Evolutionary conservation across 202 grass and related monocot genomes (phyloP).

Genomic region (Cymbopogon flexuosus): DNA sequence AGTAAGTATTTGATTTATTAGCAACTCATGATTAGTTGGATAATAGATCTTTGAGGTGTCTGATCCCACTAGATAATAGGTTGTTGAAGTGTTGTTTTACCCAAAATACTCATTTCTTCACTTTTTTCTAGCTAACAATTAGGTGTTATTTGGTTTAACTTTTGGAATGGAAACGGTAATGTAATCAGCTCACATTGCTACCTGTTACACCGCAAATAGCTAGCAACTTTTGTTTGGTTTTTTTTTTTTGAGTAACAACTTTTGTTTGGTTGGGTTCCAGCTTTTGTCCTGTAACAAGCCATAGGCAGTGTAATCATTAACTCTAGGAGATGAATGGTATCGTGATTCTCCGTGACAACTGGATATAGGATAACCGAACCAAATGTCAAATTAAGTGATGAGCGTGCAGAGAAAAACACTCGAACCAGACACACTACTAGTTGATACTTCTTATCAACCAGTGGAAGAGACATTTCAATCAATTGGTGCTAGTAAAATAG

Average conservation of each 20-base stretch:
- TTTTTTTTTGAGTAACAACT: neutral
- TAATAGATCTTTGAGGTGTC: no score
- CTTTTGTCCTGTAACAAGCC: neutral
- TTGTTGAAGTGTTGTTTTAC: no score
- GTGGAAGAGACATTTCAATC: neutral
- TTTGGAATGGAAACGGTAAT: neutral
- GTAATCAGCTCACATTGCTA: neutral
- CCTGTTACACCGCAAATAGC: neutral
- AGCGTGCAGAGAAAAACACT: neutral
- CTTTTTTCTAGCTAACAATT: neutral
- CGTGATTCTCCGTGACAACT: neutral
- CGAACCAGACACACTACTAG: neutral
- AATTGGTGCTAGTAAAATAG: neutral
- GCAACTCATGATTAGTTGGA: no score
- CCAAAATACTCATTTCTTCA: no score
- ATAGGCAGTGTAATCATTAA: neutral
- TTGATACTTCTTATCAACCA: no score
- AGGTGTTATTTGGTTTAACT: neutral
- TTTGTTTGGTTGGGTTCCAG: neutral
- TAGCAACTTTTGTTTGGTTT: neutral
- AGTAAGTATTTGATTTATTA: no score
- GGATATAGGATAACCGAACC: neutral
- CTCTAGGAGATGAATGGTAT: neutral
- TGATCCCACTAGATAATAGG: no score
- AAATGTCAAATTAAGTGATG: neutral